Base-by-base conservation (phyloP, 106 monocot species). In the Dioscorea zingiberensis region DNA sequence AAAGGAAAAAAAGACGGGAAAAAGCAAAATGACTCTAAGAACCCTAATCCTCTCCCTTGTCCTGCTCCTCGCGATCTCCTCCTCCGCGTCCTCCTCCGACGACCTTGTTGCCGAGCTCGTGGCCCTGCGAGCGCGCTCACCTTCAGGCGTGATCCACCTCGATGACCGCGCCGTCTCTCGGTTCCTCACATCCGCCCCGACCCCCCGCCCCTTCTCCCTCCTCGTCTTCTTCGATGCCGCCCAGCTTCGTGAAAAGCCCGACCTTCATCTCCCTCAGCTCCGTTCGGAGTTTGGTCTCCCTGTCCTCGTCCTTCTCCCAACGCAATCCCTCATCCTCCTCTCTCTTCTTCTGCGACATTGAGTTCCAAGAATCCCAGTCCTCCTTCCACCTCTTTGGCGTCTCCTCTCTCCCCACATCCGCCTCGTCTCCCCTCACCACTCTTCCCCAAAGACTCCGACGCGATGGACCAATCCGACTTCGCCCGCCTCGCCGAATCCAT, bases 301-400 rank as follows among this genome's bases (percentile, higher is more conserved):
- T 91, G 63, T 83, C 95, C 53, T 47, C 62, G 48, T 71, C 95
- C 63, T 91, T 80, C 68, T 21, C 58, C 73, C 47, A 73, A 65
- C 72, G 70, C 64, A 64, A 76, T 63, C 30, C 65, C 48, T 46
- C 55, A 66, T 55, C 73, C 28, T 46, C 79, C 38, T 23, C 55
- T 19, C 65, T 98, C 45, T 98, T 98, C 79, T 98, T 98, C 73
- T 89, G 86, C 76, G 97, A 98, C 53, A 71, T 98, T 62, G 97
- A 98, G 77, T 98, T 89, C 73, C 44, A 60, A 28, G 86, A 92
- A 55, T 98, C 97, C 9, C 85, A 89, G 79, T 27, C 54, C 68
- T 84, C 85, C 47, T 98, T 92, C 71, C 27, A 76, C 47, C 88
- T 78, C 61, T 98, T 98, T 64, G 84, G 77, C 24, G 88, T 98